These are phyloP conservation scores for Jaapia argillacea DNA, from an alignment of 768 basidiomycete species.

Conservation along the genomic window DNA sequence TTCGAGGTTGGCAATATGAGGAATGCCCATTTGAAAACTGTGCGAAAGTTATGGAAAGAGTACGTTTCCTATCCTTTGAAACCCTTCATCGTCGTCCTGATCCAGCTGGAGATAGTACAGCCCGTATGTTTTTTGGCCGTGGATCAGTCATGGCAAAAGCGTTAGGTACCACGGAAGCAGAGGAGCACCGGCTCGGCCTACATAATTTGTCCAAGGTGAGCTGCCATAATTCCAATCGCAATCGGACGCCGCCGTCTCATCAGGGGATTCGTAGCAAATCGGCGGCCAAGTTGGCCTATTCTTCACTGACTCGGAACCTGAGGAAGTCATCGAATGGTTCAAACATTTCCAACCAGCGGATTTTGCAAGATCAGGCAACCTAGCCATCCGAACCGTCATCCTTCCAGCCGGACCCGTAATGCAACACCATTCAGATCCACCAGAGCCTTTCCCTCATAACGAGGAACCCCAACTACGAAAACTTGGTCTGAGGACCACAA, in stretches of 20 bases:
- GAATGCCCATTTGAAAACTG: constrained; percentile 89
- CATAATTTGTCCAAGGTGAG: constrained; percentile 71
- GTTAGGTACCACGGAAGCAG: constrained; percentile 77
- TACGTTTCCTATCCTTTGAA: constrained; percentile 24
- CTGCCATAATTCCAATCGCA: too few species aligned
- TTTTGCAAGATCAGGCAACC: constrained; percentile 84
- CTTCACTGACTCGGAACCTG: constrained; percentile 84
- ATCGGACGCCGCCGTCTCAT: too few species aligned
- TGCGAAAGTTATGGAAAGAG: constrained; percentile 91
- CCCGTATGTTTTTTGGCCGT: constrained; percentile 83
- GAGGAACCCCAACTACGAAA: constrained; percentile 95
- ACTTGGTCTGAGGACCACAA: constrained; percentile 75
- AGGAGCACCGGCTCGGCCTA: constrained; percentile 74
- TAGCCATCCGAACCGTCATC: constrained; percentile 60
- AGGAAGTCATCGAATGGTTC: constrained; percentile 94
- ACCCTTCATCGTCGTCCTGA: not conserved
- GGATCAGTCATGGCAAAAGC: constrained; percentile 93
- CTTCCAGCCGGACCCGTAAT: constrained; percentile 82
- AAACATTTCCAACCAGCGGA: constrained; percentile 81
- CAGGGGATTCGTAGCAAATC: constrained; percentile 80
- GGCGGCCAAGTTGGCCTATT: constrained; percentile 92
- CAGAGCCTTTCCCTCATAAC: constrained; percentile 91
- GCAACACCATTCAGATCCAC: constrained; percentile 67
- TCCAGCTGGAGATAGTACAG: constrained; percentile 41
- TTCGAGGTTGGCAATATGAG: constrained; percentile 95